phyloP scores from a whole-genome alignment of 768 basidiomycete species.

The Pleurotus giganteus region DNA sequence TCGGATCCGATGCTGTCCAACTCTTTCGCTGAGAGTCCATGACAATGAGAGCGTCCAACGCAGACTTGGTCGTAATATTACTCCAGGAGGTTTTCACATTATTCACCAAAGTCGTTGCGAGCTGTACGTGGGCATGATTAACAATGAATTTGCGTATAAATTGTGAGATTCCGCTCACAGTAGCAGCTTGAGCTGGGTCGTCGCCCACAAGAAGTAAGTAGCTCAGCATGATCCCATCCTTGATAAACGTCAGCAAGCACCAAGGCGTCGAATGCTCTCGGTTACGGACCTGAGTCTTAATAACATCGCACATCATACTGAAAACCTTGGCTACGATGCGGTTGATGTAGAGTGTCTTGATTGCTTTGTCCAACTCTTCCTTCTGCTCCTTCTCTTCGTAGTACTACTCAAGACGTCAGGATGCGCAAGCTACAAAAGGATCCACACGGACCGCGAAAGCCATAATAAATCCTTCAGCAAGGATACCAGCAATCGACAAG shows the following conservation, averaged over 20 bases:
- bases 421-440: background rate
- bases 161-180: too few species aligned
- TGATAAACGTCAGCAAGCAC: background rate
- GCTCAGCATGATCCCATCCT: background rate
- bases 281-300: constrained; percentile 2
- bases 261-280: background rate
- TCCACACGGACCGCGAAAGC: background rate
- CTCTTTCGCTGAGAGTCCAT: background rate
- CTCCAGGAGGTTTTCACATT: background rate
- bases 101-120: background rate
- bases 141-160: too few species aligned
- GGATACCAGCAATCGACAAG: constrained; percentile 1
- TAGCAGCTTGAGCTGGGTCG: background rate
- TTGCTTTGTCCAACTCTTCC: constrained; percentile 1
- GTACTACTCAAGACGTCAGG: background rate
- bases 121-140: too few species aligned
- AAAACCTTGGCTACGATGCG: constrained; percentile 2
- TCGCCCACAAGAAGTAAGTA: background rate
- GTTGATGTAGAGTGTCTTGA: background rate
- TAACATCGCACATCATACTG: constrained; percentile 4
- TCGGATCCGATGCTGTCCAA: background rate
- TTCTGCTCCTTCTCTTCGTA: constrained; percentile 7
- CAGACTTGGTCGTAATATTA: background rate
- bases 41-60: background rate
- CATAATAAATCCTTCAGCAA: constrained; percentile 2